Conservation (phyloP, 1,284 basidiomycete species). For the Flammula alnicola region DNA sequence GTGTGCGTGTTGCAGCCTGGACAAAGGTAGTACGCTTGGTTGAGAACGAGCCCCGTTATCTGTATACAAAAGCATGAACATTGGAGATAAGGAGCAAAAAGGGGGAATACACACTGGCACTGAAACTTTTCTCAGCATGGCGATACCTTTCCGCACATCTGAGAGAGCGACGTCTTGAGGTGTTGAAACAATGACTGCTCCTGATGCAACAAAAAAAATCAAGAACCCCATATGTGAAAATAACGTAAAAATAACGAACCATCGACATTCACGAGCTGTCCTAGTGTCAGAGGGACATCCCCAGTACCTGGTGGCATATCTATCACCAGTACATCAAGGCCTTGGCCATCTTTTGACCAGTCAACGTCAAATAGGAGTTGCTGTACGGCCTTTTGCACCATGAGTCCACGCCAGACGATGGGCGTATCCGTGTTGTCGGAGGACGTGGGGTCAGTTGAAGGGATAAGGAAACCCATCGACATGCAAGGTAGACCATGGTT, state of each 20-base stretch:
- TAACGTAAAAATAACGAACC: constrained; percentile 52
- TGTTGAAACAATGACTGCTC: constrained; percentile 91
- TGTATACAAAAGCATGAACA: constrained; percentile 34
- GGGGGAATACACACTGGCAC: constrained; percentile 77
- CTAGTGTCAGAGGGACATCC: constrained; percentile 92
- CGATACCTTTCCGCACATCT: constrained; percentile 92
- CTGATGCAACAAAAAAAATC: constrained; percentile 42
- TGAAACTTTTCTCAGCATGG: constrained; percentile 90
- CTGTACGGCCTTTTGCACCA: constrained; percentile 99
- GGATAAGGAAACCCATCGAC: constrained; percentile 93
- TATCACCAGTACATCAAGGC: constrained; percentile 86
- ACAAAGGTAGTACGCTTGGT: constrained; percentile 91
- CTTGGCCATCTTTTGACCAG: constrained; percentile 62
- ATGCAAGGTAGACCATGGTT: constrained; percentile 95
- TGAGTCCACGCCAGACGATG: constrained; percentile 95
- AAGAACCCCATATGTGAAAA: background rate
- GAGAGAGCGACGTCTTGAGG: constrained; percentile 94
- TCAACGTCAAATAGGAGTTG: constrained; percentile 97
- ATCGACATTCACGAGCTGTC: constrained; percentile 88
- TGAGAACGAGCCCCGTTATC: constrained; percentile 90
- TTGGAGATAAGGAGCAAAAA: background rate
- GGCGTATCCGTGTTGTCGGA: constrained; percentile 66
- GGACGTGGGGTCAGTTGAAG: constrained; percentile 35
- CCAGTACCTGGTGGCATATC: constrained; percentile 99
- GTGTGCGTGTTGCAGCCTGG: constrained; percentile 74